Conservation (phyloP, 202 grass and related monocot species). For the Panicum hallii region DNA sequence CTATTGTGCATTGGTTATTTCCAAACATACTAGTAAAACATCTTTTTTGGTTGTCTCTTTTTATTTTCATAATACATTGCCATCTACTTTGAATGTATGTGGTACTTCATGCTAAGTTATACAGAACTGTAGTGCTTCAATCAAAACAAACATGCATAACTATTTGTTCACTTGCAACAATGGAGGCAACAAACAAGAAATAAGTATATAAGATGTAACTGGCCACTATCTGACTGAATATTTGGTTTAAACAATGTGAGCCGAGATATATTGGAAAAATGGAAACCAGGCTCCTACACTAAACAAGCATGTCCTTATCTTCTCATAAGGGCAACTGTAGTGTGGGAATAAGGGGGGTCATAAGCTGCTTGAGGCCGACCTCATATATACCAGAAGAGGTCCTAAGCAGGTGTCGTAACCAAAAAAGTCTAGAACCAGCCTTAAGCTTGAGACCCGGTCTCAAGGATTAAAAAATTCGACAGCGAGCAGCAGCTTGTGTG, state of each 20-base stretch:
- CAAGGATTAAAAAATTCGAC: too few species aligned
- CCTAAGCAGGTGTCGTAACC: too few species aligned
- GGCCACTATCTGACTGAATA: background rate
- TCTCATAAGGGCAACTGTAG: background rate
- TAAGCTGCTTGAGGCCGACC: too few species aligned
- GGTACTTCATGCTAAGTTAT: slow-evolving; percentile 26
- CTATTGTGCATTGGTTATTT: slow-evolving; percentile 36
- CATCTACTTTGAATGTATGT: slow-evolving; percentile 14
- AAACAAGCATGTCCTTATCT: slow-evolving; percentile 18
- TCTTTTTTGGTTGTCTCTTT: slow-evolving; percentile 16
- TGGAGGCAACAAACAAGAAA: slow-evolving; percentile 28
- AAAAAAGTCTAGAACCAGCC: too few species aligned
- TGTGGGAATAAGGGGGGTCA: too few species aligned
- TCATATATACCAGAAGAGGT: too few species aligned
- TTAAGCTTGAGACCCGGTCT: too few species aligned
- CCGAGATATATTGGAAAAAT: slow-evolving; percentile 13
- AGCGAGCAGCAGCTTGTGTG: too few species aligned
- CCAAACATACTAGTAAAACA: background rate
- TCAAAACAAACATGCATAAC: background rate
- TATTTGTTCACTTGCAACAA: slow-evolving; percentile 35
- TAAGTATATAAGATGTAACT: slow-evolving; percentile 23
- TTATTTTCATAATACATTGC: slow-evolving; percentile 12
- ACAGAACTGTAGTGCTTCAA: slow-evolving; percentile 19
- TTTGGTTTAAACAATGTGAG: slow-evolving; percentile 11
- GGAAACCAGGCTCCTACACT: background rate